Evolutionary conservation across 148 eudicot species (phyloP), one percentile per base, ranked within the genome.

Genomic region (Silene latifolia): DNA sequence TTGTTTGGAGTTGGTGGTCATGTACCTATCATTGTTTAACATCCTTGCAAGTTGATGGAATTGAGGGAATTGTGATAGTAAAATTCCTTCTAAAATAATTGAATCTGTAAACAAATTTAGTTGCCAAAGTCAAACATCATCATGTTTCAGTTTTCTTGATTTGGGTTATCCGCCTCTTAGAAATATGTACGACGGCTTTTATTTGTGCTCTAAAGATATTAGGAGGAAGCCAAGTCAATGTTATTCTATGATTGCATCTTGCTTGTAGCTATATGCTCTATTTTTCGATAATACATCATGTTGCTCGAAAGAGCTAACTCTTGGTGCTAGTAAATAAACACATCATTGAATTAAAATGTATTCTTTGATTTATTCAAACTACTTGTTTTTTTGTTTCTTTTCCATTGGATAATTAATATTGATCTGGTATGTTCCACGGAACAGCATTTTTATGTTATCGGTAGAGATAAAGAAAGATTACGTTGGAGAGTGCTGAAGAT

Each of bases 401-500:
- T 21, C 20, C 4, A 21, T 35, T 23, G 35, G 21, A 47, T 71
- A 2, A 53, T 54, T 25, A 35, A 15, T 2, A 4, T 10, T 59
- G 42, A 54, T 65, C 56, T 72, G 59, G 77, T 21, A 7, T 74
- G 9, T 58, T 59, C 69, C 24, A 20, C 73, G 42, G 74, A 44
- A 57, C 84, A 95, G 99, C 79, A 92, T 78, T 92, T 90, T 61
- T 95, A 92, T 81, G 74, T 95, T 86, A 64, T 90, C 72, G 99
- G 99, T 82, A 77, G 91, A 72, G 89, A 89, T 78, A 85, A 85
- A 67, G 82, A 63, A 63, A 83, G 82, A 85, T 73, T 78, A 24
- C 66, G 54, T 54, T 90, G 97, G 99, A 88, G 87, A 78, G 87
- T 95, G 72, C 79, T 95, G 74, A 92, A 90, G 90, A 90, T 95